Evolutionary conservation across 202 grass and related monocot genomes (phyloP), one percentile per base, ranked within the genome.

Genomic region (Musa balbisiana): DNA sequence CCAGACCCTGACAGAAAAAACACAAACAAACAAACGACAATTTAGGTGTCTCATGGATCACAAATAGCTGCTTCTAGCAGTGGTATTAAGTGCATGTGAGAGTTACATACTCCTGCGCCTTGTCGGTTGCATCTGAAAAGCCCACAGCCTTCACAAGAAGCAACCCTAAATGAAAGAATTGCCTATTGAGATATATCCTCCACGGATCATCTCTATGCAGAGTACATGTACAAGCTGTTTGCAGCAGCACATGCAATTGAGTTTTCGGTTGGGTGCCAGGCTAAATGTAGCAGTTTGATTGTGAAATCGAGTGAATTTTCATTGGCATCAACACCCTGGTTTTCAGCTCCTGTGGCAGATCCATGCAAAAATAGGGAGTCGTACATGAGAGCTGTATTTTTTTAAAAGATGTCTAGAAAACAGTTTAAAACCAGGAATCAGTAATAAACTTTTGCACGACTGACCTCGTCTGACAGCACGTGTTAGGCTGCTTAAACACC

Each of bases 391-490:
- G 33, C 33, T 43, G 33, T 43, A 43, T 43, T 6, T 43, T 60
- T 65, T 70, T 70, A 8, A 8, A 70, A 70, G 16, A 21, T 3
- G 9, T 11, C 16, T 2, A 51, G 12, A 10, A 49, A 50, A 51
- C 17, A 70, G 27, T 70, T 70, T 17, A 8, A 51, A 12, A 11
- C 63, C 23, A 10, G 25, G 63, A 11, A 70, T 51, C 10, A 70
- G 16, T 20, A 20, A 12, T 10, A 53, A 19, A 50, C 16, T 53
- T 53, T 75, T 62, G 27, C 63, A 67, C 14, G 2, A 85, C 83
- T 83, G 76, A 86, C 93, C 89, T 91, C 93, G 87, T 76, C 90
- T 86, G 80, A 89, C 75, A 64, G 77, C 85, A 73, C 89, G 83
- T 69, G 87, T 85, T 68, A 92, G 68, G 70, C 81, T 82, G 79